Evolutionary conservation across 495 filamentous ascomycete genomes (phyloP), one percentile per base, ranked within the genome.

Genomic region (Penicillium arizonense): DNA sequence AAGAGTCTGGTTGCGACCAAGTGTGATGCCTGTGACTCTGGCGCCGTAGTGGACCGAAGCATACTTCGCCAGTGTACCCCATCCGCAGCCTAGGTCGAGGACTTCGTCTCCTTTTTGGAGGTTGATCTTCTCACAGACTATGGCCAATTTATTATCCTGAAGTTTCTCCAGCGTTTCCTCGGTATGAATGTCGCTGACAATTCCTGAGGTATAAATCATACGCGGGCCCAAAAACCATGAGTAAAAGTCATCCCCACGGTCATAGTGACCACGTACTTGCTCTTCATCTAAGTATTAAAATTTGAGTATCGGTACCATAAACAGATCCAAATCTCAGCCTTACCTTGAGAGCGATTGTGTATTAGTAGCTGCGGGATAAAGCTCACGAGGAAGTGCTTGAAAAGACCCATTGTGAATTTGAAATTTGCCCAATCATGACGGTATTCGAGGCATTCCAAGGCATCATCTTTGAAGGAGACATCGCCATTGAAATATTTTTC

Each of bases 401-500:
- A 86, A 26, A 86, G 71, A 52, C 78, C 73, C 65, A 81, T 65
- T 35, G 84, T 88, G 70, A 88, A 87, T 50, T 79, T 75, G 74
- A 86, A 87, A 65, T 78, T 90, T 46, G 87, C 87, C 90, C 90
- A 95, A 64, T 95, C 90, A 63, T 94, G 90, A 57, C 90, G 77
- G 70, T 88, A 89, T 73, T 95, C 90, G 64, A 94, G 55, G 38
- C 88, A 75, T 56, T 93, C 90, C 56, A 95, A 77, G 52, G 74
- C 77, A 64, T 95, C 90, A 46, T 87, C 89, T 62, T 91, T 94
- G 77, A 94, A 90, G 58, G 89, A 86, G 50, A 92, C 90, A 41
- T 89, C 81, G 47, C 87, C 87, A 59, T 88, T 84, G 64, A 94
- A 91, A 76, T 92, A 94, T 86, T 86, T 91, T 69, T 93, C 88